Base-by-base conservation (phyloP, 768 basidiomycete genomes). In the Phaeolepiota aurea region DNA sequence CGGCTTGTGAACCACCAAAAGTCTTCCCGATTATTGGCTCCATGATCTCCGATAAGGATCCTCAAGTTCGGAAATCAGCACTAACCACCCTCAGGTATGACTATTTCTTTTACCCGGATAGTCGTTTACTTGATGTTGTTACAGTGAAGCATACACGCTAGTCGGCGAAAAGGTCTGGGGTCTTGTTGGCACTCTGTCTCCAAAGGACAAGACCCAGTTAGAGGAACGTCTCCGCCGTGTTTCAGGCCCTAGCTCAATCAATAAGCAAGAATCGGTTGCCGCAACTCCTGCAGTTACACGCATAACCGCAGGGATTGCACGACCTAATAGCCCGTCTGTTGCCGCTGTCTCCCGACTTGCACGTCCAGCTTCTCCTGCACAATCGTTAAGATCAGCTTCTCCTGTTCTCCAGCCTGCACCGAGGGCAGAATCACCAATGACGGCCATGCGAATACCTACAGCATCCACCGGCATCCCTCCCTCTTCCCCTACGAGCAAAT, bases 121-220 rank as follows among this genome's bases (percentile, higher is more conserved):
- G 21, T 20, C 40, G 14, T 42, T 36, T 32, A 47, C 46, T 48
- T 48, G 38, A 9, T 38, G 23, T 35, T 51, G 45, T 30, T 48
- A 11, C 54, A 91, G 91, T 42, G 87, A 92, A 56, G 83, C 73
- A 2, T 94, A 91, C 55, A 67, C 74, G 5, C 71, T 89, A 11
- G 75, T 87, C 14, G 92, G 92, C 14, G 91, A 94, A 52, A 84
- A 79, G 50, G 76, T 92, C 10, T 93, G 87, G 87, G 64, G 73
- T 9, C 60, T 83, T 7, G 85, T 91, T 32, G 88, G 88, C 1
- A 50, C 69, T 5, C 64, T 96, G 20, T 74, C 82, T 33, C 66
- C 85, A 3, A 94, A 94, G 58, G 91, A 93, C 54, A 91, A 87
- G 54, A 90, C 89, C 5, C 88, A 92, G 52, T 73, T 96, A 20